Evolutionary conservation across 2,329 filamentous ascomycete genomes (phyloP).

Genomic region (Colletotrichum sp.): DNA sequence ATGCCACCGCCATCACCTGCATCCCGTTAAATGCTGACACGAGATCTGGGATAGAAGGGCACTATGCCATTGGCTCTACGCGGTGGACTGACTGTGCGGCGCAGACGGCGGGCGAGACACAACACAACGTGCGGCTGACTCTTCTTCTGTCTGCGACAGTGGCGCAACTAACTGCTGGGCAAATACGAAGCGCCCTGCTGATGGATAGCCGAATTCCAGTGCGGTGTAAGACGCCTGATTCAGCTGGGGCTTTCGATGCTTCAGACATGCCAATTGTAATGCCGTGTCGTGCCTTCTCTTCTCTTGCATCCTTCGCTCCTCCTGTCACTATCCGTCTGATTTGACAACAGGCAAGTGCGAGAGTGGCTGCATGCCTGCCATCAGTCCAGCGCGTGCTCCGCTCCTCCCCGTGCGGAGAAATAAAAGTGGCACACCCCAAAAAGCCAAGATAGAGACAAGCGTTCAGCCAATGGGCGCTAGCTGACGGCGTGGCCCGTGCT

Average conservation of each 20-base stretch:
- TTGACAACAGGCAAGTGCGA: not conserved
- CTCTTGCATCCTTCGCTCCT: not conserved
- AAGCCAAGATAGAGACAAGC: constrained; percentile 9
- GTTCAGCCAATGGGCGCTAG: not conserved
- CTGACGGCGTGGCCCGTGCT: not conserved
- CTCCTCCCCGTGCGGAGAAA: constrained; percentile 6
- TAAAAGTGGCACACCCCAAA: not conserved
- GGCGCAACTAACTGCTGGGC: not conserved
- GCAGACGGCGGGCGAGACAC: not conserved
- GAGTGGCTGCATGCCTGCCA: not conserved
- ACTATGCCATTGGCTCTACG: not conserved
- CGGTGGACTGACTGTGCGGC: not conserved
- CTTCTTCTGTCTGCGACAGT: not conserved
- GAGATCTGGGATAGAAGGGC: not conserved
- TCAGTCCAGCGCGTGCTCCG: not conserved
- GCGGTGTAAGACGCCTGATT: not conserved
- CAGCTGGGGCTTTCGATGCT: not conserved
- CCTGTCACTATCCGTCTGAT: not conserved
- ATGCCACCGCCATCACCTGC: not conserved
- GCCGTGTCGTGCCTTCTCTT: not conserved
- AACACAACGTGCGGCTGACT: not conserved
- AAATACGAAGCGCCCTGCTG: not conserved
- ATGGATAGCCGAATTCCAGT: not conserved
- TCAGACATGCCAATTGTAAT: not conserved
- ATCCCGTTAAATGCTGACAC: not conserved